Base-by-base conservation (phyloP, 2,329 filamentous ascomycete genomes). In the Sordariomycetes sp. region DNA sequence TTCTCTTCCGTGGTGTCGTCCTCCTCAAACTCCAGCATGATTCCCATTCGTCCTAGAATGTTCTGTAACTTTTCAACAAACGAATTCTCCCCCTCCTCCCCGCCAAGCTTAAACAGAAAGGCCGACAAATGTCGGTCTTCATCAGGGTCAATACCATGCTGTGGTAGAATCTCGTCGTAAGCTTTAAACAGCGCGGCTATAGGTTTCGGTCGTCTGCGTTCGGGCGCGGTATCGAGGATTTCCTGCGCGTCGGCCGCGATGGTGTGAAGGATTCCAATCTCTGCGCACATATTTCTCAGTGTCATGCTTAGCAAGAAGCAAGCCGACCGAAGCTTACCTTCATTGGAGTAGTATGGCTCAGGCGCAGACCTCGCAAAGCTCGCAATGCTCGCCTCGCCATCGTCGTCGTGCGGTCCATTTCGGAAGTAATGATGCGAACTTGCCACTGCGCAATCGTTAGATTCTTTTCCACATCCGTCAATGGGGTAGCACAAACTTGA, bases 181-280 rank as follows among this genome's bases (percentile, higher is more conserved):
- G 86, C 85, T 34, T 72, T 70, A 58, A 93, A 93, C 14, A 94
- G 70, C 8, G 86, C 85, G 49, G 79, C 78, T 38, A 82, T 86
- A 36, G 73, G 70, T 46, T 82, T 73, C 32, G 70, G 69, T n/a
- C n/a, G n/a, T n/a, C n/a, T n/a, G n/a, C n/a, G n/a, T 37, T 79
- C 72, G 2, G 75, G 64, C 3, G 75, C 61, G 9, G 57, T 58
- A 30, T 72, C 62, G 34, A 76, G 66, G 20, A 83, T 68, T 26
- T 72, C 63, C 58, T 88, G 76, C 28, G 85, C 87, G 46, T 72
- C 69, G 40, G 68, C 64, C 48, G 93, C 79, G 48, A 94, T 84
- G 38, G 82, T 70, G 57, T 86, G 82, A 38, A 94, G 68, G 41
- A 86, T 70, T 41, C 74, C 71, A 54, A 94, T 83, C 63, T 93